Evolutionary conservation across 805 yeast species (phyloP).

Genomic region (Ogataea glucozyma): DNA sequence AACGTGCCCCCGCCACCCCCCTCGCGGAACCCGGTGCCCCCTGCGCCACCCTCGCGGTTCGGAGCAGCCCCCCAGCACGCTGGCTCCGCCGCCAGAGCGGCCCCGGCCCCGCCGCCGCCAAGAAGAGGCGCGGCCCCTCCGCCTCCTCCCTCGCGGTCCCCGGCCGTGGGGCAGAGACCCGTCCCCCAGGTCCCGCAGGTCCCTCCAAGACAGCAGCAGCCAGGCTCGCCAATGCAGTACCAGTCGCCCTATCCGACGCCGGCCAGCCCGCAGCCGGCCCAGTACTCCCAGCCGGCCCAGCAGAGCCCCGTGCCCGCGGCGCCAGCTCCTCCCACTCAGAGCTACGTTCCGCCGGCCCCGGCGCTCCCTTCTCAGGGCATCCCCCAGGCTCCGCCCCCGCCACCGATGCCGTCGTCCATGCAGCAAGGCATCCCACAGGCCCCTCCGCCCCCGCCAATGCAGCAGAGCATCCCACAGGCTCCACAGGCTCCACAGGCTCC

Average conservation of each 20-base stretch:
- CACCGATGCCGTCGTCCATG: conserved; percentile 12
- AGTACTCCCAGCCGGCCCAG: conserved; percentile 31
- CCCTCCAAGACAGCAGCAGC: conserved; percentile 9
- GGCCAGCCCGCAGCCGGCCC: conserved; percentile 3
- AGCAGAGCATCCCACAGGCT: conserved; percentile 18
- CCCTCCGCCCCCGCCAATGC: conserved; percentile 22
- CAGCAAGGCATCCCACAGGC: conserved; percentile 18
- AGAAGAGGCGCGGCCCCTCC: conserved; percentile 43
- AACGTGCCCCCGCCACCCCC: conserved; percentile 35
- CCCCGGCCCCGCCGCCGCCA: conserved; percentile 39
- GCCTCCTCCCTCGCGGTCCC: conserved; percentile 41
- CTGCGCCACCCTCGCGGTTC: conserved; percentile 28
- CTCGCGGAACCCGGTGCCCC: conserved; percentile 37
- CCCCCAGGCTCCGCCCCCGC: conserved; percentile 20
- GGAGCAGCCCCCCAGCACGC: conserved; percentile 28
- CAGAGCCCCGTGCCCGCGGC: conserved; percentile 16
- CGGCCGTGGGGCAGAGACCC: conserved; percentile 14
- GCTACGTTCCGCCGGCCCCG: conserved; percentile 15
- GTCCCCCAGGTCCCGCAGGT: conserved; percentile 9
- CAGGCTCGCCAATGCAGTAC: conserved; percentile 27
- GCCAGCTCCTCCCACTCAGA: conserved; percentile 21
- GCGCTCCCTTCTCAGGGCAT: conserved; percentile 41
- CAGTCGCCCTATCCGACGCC: conserved; percentile 4
- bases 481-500: conserved; percentile 33
- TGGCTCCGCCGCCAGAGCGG: conserved; percentile 24